Evolutionary conservation across 805 yeast genomes (phyloP), one percentile per base, ranked within the genome.

Genomic region (Naumovozyma dairenensis): DNA sequence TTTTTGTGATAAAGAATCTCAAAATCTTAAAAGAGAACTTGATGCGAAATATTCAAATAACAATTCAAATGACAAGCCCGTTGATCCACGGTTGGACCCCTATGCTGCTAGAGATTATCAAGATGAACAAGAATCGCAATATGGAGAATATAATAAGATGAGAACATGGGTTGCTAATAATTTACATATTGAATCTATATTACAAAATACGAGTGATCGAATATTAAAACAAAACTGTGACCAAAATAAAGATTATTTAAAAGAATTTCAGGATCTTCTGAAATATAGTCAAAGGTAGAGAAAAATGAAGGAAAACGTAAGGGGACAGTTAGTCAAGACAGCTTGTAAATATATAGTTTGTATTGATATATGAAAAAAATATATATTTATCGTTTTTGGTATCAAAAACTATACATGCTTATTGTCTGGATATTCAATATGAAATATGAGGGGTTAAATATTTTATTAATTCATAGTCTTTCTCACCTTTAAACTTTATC

Each of bases 31-130:
- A 29, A 16, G 32, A 2, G 66, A 62, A 20, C 40, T 60, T 3
- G 56, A 59, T 14, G 38, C 42, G 1, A 42, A 51, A 26, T 33
- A 39, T 29, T 4, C 15, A 4, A 37, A 37, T 38, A 19, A 33
- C 29, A 10, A 55, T 38, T 28, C 53, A 35, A 29, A 48, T 36
- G 42, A 42, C 13, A 38, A 43, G 10, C 37, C 40, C 40, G 42
- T 52, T 27, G 54, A 56, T 20, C 46, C 55, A 4, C 50, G 72
- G 19, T 42, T 67, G 4, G 76, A 73, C 44, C 77, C 79, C 1
- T 73, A 73, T 42, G 71, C 70, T 3, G 55, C 60, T 8, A 59
- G 65, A 32, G 70, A 68, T 29, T 26, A 53, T 5, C 40, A 53
- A 16, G 55, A 55, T 6, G 48, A 51, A 14, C 49, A 53, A 13